Percentiles rank a stretch among this genome's conserved stretches.
phyloP scores from a whole-genome alignment of 495 filamentous ascomycete genomes.

The Annulohypoxylon maeteangense region DNA sequence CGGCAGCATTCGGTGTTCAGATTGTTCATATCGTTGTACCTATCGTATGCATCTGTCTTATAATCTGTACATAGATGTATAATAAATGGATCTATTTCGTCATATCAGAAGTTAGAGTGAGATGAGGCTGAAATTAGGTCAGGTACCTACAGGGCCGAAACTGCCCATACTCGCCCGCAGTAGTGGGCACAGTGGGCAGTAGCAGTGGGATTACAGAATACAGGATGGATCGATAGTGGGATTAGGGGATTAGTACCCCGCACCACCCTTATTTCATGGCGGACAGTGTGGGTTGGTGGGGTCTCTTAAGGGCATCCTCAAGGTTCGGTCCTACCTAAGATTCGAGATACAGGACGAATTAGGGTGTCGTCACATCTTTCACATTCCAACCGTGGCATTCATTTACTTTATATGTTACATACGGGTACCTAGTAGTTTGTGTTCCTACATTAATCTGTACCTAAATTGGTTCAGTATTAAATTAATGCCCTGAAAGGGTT shows the following conservation, averaged over 20 bases:
- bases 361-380: conserved; percentile 1
- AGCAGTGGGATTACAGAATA: background rate
- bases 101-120: conserved; percentile 20
- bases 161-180: background rate
- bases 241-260: conserved; percentile 7
- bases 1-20: conserved; percentile 21
- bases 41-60: conserved; percentile 1
- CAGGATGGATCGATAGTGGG: background rate
- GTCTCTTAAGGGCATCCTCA: background rate
- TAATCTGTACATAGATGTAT: conserved; percentile 1
- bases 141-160: conserved; percentile 11
- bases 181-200: background rate
- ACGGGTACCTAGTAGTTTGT: too few species aligned
- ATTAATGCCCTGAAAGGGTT: background rate
- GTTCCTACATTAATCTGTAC: background rate
- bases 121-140: conserved; percentile 35
- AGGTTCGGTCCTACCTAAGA: conserved; percentile 1
- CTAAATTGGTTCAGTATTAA: background rate
- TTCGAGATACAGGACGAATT: conserved; percentile 1
- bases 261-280: background rate
- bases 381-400: background rate
- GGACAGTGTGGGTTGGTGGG: conserved; percentile 5
- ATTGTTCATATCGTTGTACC: background rate
- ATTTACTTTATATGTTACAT: conserved; percentile 4
- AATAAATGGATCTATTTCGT: background rate